These are phyloP conservation scores for Zygoascus bituminiphila DNA, from an alignment of 805 yeast genomes.

Conservation along the genomic window DNA sequence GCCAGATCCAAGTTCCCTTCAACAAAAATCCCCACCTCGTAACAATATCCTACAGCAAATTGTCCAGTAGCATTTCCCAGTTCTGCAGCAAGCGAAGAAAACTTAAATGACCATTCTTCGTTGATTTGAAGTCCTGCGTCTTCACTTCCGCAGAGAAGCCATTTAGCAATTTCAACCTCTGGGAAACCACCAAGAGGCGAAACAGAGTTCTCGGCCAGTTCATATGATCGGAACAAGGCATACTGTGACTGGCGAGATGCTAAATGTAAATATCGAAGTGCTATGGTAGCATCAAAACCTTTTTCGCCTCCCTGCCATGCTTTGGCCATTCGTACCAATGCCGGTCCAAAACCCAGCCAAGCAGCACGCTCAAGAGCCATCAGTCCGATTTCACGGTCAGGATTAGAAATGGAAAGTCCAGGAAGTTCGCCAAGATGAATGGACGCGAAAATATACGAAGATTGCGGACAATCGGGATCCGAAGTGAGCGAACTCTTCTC, in stretches of 20 bases:
- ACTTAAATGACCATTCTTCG: conserved; percentile 56
- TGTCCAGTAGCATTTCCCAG: conserved; percentile 55
- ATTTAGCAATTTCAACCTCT: conserved; percentile 36
- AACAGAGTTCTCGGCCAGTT: neutral
- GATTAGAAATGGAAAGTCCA: conserved; percentile 1
- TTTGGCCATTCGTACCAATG: conserved; percentile 30
- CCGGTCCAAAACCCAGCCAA: conserved; percentile 30
- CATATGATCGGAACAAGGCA: conserved; percentile 14
- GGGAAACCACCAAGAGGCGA: conserved; percentile 26
- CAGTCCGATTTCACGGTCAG: conserved; percentile 19
- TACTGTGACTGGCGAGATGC: conserved; percentile 30
- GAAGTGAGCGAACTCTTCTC: conserved; percentile 23
- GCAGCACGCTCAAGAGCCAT: conserved; percentile 30
- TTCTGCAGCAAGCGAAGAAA: conserved; percentile 59
- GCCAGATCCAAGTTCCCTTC: conserved; percentile 38
- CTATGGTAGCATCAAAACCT: conserved; percentile 26
- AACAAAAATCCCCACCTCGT: conserved; percentile 58
- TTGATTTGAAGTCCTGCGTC: conserved; percentile 41
- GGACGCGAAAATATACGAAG: conserved; percentile 32
- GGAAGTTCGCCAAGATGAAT: conserved; percentile 29
- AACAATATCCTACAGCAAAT: conserved; percentile 60
- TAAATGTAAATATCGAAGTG: conserved; percentile 28
- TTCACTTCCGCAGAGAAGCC: conserved; percentile 66
- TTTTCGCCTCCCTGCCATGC: conserved; percentile 28
- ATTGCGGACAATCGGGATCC: conserved; percentile 33